Base-by-base conservation (phyloP, 2,329 filamentous ascomycete species). In the Thelonectria rubi region DNA sequence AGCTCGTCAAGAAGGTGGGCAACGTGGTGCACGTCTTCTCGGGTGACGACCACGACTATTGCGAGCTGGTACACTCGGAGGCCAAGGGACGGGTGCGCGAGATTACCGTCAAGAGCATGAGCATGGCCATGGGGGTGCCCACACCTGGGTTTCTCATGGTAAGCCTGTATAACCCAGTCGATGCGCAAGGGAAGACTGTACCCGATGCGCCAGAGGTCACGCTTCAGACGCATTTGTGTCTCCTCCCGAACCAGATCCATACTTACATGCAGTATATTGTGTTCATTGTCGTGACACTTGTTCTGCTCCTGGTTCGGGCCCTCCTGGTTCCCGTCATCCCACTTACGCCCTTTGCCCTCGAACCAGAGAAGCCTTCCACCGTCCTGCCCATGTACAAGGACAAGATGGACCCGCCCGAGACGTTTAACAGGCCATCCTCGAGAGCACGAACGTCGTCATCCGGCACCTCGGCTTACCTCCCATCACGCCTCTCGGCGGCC, bases 1-100 rank as follows among this genome's bases (percentile, higher is more conserved):
- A 89, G 53, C 81, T 99, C 39, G 81, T 97, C 43, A 84, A 89
- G 62, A 91, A 89, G 65, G 83, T 97, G 34, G 93, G 93, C 34
- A 92, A 95, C 64, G 87, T 98, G 12, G 84, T 87, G 3, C 91
- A 95, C 66, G 91, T 94, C 45, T 99, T 98, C 74, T 97, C 93
- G 0, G 95, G 95, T 11, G 95, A 99, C 71, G 95, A 99, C 73
- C 95, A 99, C 79, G 95, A 99, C 79, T 97, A 98, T 79, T 99
- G 95, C 78, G 94, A 97, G 72, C 80, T 98, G 7, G 84, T 89
- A 0, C 95, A 99, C 76, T 87, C 88, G 3, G 83, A 86, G 17
- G 87, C 89, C 61, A 88, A 88, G 65, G 84, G 83, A 34, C 85
- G 83, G 24, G 86, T 90, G 32, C 83, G 82, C 50, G 95, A 99